Evolutionary conservation across 768 basidiomycete genomes (phyloP), one percentile per base, ranked within the genome.

Genomic region (Lactarius psammicola): DNA sequence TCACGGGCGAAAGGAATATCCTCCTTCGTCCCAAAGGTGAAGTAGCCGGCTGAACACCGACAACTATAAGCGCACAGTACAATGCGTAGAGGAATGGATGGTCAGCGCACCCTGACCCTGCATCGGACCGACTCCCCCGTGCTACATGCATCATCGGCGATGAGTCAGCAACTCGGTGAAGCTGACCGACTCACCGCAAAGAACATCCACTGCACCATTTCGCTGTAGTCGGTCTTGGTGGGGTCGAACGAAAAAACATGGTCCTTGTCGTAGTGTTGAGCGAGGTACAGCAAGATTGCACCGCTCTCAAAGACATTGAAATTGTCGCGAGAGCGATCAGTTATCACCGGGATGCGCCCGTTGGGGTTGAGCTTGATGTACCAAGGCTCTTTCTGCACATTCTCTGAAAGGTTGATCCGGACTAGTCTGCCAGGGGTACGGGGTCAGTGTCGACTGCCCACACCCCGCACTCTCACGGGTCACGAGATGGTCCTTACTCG

Each of bases 71-170:
- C 11, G 34, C 6, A 28, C 26, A 36, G 17, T 46, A 23, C 20
- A 26, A 55, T 11, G 28, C 2, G 38, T 33, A 63, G 49, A 42
- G 56, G 15, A 13, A 28, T 40, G 55, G 13, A 28, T 40, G 55
- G 55, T 59, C 58, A 56, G 62, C 60, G 20, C 56, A 75, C 76
- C 74, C 78, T 92, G 89, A 34, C 90, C 89, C 79, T 94, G 90
- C 90, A 93, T 94, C n/a, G 92, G 91, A 31, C 90, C 91, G 28
- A 92, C 75, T 30, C 88, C 91, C 1, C 89, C 91, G 72, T 92
- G 89, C 87, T 90, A 73, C 3, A 59, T 0, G n/a, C n/a, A 23
- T 15, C 6, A 34, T 26, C 26, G 31, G 26, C 4, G 26, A 53
- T 34, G 9, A 18, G 30, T 57, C 46, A 54, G 36, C 56, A 9